Base-by-base conservation (phyloP, 441 rosid species). In the Manihot esculenta region DNA sequence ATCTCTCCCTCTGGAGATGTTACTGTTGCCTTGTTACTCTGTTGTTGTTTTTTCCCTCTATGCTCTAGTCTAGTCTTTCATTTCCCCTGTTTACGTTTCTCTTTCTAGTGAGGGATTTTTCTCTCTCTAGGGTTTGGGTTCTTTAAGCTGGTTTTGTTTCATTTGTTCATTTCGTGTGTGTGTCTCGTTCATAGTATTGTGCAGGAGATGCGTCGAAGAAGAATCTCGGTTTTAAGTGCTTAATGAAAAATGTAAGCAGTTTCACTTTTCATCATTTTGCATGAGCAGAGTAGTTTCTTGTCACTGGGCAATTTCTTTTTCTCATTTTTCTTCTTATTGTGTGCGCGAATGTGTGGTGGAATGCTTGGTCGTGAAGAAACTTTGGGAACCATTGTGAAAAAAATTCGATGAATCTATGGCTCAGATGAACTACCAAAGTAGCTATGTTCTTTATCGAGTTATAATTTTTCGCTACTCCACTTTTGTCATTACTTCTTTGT, bases 231-330 rank as follows among this genome's bases (percentile, higher is more conserved):
- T 75, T 64, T 69, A 20, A 48, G 8, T 50, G 23, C 72, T 72
- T 72, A 79, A 80, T 76, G 57, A 72, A 21, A 69, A 68, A 79
- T 72, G 92, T 87, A 61, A 82, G 83, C 69, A 11, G 44, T 60
- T 30, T 45, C 7, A n/a, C 38, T 26, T 6, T 3, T 35, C 41
- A 30, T 30, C 33, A 30, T 30, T 30, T 47, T 64, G 21, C 21
- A 64, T 47, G 55, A 42, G 9, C 41, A 27, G 6, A 3, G 27
- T 20, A 44, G 53, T 33, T 50, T n/a, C 24, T 66, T 50, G n/a
- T 35, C 10, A 38, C 41, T 41, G 23, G 17, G 13, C 7, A 17
- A 18, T 12, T 10, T 44, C 24, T 23, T 7, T 15, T 67, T n/a
- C n/a, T n/a, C n/a, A n/a, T n/a, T n/a, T n/a, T n/a, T n/a, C n/a